Conservation (phyloP, 2,329 filamentous ascomycete species). For the Penicillium sp. region DNA sequence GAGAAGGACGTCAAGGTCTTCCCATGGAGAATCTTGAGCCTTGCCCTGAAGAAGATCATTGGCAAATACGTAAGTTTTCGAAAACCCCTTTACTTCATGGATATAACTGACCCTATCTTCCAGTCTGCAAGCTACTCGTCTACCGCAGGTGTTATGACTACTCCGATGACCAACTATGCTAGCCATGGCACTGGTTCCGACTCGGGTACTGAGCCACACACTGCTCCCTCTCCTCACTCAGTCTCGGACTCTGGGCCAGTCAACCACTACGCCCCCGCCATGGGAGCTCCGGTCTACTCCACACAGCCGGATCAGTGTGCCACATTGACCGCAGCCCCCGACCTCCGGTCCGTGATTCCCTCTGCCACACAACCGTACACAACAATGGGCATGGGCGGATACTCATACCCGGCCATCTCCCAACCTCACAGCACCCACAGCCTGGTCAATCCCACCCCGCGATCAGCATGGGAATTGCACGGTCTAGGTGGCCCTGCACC, state of each 20-base stretch:
- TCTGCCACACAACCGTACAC: constrained; percentile 33
- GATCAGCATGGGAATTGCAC: constrained; percentile 42
- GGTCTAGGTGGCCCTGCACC: constrained; percentile 29
- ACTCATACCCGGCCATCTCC: constrained; percentile 34
- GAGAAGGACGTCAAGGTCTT: constrained; percentile 99
- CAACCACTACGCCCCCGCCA: constrained; percentile 43
- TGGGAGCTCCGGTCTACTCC: constrained; percentile 47
- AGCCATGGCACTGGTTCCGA: constrained; percentile 48
- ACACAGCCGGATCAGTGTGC: constrained; percentile 38
- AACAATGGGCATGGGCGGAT: constrained; percentile 31
- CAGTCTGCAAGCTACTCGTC: constrained; percentile 70
- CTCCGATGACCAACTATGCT: constrained; percentile 40
- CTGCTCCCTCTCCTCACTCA: constrained; percentile 51
- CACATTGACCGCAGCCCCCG: constrained; percentile 34
- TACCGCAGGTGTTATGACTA: constrained; percentile 52
- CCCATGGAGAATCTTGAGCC: constrained; percentile 84
- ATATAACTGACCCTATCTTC: constrained; percentile 16
- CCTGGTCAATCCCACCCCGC: constrained; percentile 32
- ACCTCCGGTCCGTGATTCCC: constrained; percentile 39
- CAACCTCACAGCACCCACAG: constrained; percentile 29
- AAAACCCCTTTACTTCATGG: neutral
- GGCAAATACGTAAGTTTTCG: constrained; percentile 76
- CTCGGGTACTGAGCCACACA: constrained; percentile 49
- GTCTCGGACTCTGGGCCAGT: constrained; percentile 47
- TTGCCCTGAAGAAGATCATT: constrained; percentile 95